These are phyloP conservation scores for Aspergillus carlsbadensis DNA, from an alignment of 495 filamentous ascomycete genomes.

Conservation along the genomic window DNA sequence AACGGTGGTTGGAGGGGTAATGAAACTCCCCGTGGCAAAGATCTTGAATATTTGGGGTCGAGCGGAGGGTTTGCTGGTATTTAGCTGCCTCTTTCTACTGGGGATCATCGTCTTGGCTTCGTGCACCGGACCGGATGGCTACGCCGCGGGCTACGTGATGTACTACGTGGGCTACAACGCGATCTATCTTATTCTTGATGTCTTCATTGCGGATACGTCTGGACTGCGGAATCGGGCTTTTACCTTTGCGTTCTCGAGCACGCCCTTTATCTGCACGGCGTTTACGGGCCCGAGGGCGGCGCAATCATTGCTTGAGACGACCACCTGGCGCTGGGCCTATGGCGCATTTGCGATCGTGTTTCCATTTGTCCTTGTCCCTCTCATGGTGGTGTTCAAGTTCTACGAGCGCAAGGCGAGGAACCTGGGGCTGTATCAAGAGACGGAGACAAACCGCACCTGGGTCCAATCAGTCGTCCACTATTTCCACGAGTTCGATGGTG, in stretches of 20 bases:
- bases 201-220: constrained; percentile 67
- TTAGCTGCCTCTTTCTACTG: constrained; percentile 33
- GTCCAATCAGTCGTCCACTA: constrained; percentile 52
- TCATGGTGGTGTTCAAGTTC: constrained; percentile 49
- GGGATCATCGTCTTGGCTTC: constrained; percentile 49
- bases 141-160: constrained; percentile 51
- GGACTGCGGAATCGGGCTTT: constrained; percentile 60
- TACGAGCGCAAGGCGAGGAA: constrained; percentile 59
- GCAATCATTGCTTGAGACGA: constrained; percentile 43
- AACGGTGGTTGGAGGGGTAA: constrained; percentile 61
- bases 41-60: constrained; percentile 67
- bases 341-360: constrained; percentile 60
- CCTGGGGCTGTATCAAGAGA: constrained; percentile 28
- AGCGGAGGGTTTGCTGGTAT: constrained; percentile 50
- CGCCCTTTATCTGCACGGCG: constrained; percentile 55
- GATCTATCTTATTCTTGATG: constrained; percentile 52
- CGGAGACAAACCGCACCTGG: constrained; percentile 41
- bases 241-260: constrained; percentile 57
- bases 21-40: constrained; percentile 68
- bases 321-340: constrained; percentile 63
- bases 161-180: constrained; percentile 60
- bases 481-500: constrained; percentile 59
- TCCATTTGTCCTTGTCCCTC: constrained; percentile 50
- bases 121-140: constrained; percentile 44
- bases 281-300: constrained; percentile 37